phyloP scores from a whole-genome alignment of 1,139 yeast genomes.

The Scheffersomyces titani region DNA sequence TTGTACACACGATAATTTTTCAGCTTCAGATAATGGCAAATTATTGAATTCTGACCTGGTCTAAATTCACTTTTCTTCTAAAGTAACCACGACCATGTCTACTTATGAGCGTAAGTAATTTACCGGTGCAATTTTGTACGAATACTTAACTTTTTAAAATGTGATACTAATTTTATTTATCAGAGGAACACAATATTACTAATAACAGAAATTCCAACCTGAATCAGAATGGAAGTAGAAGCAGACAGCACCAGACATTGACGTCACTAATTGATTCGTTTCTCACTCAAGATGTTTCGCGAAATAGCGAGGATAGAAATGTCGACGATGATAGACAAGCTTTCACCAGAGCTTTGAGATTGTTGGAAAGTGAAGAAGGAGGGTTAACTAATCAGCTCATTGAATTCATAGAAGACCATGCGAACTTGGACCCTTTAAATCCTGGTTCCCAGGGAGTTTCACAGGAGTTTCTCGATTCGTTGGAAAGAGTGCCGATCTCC shows the following conservation, averaged over 20 bases:
- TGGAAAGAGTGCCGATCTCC: conserved; percentile 66
- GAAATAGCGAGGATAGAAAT: conserved; percentile 5
- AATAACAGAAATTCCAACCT: conserved; percentile 11
- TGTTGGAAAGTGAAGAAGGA: conserved; percentile 33
- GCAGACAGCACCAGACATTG: conserved; percentile 39
- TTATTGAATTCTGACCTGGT: not conserved
- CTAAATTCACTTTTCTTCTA: not conserved
- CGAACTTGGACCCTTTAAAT: conserved; percentile 4
- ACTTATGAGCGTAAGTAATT: conserved; percentile 16
- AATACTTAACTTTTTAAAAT: too few relatives aligned
- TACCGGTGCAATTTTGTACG: not conserved
- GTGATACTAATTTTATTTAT: not conserved
- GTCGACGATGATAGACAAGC: conserved; percentile 16
- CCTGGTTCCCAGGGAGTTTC: conserved; percentile 54
- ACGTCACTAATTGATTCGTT: conserved; percentile 38
- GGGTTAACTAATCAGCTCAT: conserved; percentile 32
- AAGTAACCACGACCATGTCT: conserved; percentile 24
- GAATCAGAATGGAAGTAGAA: not conserved
- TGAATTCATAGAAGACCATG: conserved; percentile 21
- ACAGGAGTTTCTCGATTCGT: conserved; percentile 68
- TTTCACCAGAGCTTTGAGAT: conserved; percentile 33
- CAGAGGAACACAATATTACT: conserved; percentile 36
- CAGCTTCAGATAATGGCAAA: not conserved
- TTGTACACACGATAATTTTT: not conserved
- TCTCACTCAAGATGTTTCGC: conserved; percentile 19